These are phyloP conservation scores for Kingdonia uniflora DNA, from an alignment of 164 flowering plant genomes.

Conservation along the genomic window DNA sequence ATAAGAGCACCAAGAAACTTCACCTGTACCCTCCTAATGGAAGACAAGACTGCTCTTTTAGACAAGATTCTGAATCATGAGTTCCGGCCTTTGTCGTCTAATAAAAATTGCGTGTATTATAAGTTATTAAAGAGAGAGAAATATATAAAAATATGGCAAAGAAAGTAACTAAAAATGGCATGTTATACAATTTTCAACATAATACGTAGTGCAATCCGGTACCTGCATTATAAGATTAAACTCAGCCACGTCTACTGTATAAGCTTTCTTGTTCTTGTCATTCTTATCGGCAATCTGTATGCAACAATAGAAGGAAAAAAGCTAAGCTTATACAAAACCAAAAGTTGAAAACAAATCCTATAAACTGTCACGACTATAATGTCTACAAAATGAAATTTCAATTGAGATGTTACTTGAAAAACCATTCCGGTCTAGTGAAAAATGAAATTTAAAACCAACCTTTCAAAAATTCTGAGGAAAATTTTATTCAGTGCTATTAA, in stretches of 20 bases:
- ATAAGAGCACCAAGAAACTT: conserved; percentile 10
- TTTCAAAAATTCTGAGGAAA: too few relatives aligned
- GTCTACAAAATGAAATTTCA: too few relatives aligned
- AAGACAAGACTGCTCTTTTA: conserved; percentile 68
- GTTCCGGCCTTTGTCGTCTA: conserved; percentile 88
- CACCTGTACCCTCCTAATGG: conserved; percentile 99
- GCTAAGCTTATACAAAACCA: too few relatives aligned
- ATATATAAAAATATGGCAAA: neutral
- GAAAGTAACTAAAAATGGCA: neutral
- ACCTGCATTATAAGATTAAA: conserved; percentile 96
- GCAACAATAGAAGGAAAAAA: too few relatives aligned
- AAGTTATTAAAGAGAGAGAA: neutral
- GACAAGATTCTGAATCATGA: conserved; percentile 84
- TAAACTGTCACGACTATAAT: too few relatives aligned
- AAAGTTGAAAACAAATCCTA: too few relatives aligned
- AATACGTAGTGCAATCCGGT: conserved; percentile 3
- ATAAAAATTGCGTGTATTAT: conserved; percentile 1
- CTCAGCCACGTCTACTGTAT: conserved; percentile 56
- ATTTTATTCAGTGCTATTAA: too few relatives aligned
- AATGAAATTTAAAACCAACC: too few relatives aligned
- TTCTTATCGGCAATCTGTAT: conserved; percentile 50
- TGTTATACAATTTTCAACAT: neutral
- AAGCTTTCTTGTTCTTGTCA: conserved; percentile 31
- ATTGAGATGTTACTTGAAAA: too few relatives aligned
- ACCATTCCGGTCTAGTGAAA: too few relatives aligned